phyloP scores from a whole-genome alignment of 2,329 filamentous ascomycete genomes.

The Monosporascus sp. region DNA sequence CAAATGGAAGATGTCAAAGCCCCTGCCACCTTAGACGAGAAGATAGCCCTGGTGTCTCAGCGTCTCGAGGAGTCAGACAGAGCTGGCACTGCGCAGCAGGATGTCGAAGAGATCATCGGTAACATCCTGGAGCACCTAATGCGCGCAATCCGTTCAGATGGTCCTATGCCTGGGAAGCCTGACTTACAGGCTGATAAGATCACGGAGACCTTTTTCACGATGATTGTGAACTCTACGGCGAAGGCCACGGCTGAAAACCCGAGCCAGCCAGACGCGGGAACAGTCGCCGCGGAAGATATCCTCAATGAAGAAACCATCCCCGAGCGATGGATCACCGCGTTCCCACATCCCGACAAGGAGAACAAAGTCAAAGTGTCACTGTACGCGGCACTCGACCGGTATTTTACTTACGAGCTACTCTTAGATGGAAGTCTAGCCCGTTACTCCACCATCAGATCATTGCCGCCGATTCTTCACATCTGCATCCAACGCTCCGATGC shows the following conservation, averaged over 20 bases:
- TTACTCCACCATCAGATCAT: slow-evolving; percentile 67
- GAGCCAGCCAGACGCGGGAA: slow-evolving; percentile 9
- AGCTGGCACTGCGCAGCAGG: slow-evolving; percentile 70
- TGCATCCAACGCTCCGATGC: slow-evolving; percentile 80
- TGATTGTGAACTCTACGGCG: slow-evolving; percentile 54
- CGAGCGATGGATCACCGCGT: slow-evolving; percentile 59
- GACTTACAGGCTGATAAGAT: slow-evolving; percentile 79
- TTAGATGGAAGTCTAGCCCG: slow-evolving; percentile 56
- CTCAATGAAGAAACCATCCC: slow-evolving; percentile 54
- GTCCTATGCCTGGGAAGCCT: slow-evolving; percentile 50
- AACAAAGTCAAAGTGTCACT: slow-evolving; percentile 51
- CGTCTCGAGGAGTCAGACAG: slow-evolving; percentile 40
- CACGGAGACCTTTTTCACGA: slow-evolving; percentile 64
- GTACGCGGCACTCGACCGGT: slow-evolving; percentile 78
- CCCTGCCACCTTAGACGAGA: slow-evolving; percentile 37
- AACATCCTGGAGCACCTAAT: slow-evolving; percentile 89
- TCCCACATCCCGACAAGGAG: slow-evolving; percentile 40
- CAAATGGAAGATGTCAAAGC: slow-evolving; percentile 19
- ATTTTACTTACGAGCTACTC: slow-evolving; percentile 76
- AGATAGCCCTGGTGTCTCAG: slow-evolving; percentile 32
- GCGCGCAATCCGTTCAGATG: slow-evolving; percentile 73
- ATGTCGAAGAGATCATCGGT: slow-evolving; percentile 93
- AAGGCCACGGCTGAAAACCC: slow-evolving; percentile 32
- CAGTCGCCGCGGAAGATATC: slow-evolving; percentile 32
- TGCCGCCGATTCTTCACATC: slow-evolving; percentile 83